A percentile compares a stretch with the other conserved stretches of the same genome.
These are phyloP conservation scores for Naganishia antarctica DNA, from an alignment of 768 basidiomycete genomes.

Conservation along the genomic window DNA sequence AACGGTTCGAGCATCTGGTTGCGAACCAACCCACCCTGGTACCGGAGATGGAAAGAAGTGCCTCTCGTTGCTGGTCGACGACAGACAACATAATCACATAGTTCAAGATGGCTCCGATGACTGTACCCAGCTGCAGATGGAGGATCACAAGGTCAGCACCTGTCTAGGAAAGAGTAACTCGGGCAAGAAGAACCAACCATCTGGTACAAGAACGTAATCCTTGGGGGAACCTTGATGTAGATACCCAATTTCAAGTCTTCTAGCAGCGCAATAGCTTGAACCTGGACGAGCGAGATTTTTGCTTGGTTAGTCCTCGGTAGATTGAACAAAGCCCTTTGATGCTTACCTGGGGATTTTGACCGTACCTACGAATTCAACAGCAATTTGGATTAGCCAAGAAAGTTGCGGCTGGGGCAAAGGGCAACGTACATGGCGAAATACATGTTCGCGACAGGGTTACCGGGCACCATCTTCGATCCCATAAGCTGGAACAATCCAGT, in stretches of 20 bases:
- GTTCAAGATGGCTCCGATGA: constrained; percentile 37
- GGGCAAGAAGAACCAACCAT: constrained; percentile 22
- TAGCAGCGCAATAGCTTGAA: constrained; percentile 34
- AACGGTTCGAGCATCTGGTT: not conserved
- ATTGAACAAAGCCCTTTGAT: not conserved
- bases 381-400: too few relatives aligned
- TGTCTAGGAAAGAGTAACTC: not conserved
- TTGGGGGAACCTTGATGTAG: constrained; percentile 38
- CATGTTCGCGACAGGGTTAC: constrained; percentile 63
- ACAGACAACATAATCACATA: constrained; percentile 52
- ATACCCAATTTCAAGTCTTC: constrained; percentile 40
- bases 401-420: too few relatives aligned
- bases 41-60: constrained; percentile 33
- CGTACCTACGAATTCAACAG: constrained; percentile 40
- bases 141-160: not conserved
- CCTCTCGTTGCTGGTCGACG: constrained; percentile 28
- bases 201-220: constrained; percentile 37
- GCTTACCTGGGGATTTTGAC: constrained; percentile 46
- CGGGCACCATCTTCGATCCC: constrained; percentile 46
- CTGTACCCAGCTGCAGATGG: constrained; percentile 25
- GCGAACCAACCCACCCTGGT: constrained; percentile 26
- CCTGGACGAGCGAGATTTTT: not conserved
- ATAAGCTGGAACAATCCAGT: constrained; percentile 48
- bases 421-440: constrained; percentile 57
- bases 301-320: too few relatives aligned